A percentile compares a stretch with the other conserved stretches of the same genome.
phyloP scores from a whole-genome alignment of 768 basidiomycete species.

The Leccinum fibrillosum region DNA sequence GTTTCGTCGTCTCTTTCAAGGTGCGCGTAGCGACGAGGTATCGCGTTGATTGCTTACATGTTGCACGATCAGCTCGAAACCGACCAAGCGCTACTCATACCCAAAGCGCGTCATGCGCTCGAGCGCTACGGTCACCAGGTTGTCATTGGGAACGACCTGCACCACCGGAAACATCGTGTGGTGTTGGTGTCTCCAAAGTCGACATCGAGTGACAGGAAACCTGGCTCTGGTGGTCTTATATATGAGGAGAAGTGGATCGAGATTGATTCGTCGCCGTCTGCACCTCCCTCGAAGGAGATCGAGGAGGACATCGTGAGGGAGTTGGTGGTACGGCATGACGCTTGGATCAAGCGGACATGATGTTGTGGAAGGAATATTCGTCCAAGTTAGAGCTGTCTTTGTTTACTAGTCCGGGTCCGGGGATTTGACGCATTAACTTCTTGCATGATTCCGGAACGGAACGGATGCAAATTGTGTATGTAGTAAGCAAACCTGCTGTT shows the following conservation, averaged over 20 bases:
- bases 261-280: constrained; percentile 43
- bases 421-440: no score
- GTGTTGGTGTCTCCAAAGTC: constrained; percentile 72
- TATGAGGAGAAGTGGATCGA: constrained; percentile 65
- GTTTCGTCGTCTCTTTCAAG: constrained; percentile 97
- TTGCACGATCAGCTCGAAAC: constrained; percentile 76
- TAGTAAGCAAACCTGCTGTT: neutral
- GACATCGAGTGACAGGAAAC: constrained; percentile 8
- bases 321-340: constrained; percentile 67
- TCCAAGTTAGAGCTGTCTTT: neutral
- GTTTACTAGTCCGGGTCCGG: neutral
- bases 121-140: constrained; percentile 96
- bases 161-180: constrained; percentile 87
- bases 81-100: constrained; percentile 75
- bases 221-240: constrained; percentile 19
- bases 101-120: constrained; percentile 85
- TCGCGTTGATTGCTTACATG: constrained; percentile 6
- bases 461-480: neutral
- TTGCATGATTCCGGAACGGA: neutral
- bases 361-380: neutral
- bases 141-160: constrained; percentile 95
- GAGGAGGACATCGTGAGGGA: constrained; percentile 87
- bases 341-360: constrained; percentile 50
- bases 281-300: constrained; percentile 62
- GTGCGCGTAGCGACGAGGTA: constrained; percentile 37